Conservation (phyloP, 2,329 filamentous ascomycete genomes). For the Hymenoscyphus albidus region DNA sequence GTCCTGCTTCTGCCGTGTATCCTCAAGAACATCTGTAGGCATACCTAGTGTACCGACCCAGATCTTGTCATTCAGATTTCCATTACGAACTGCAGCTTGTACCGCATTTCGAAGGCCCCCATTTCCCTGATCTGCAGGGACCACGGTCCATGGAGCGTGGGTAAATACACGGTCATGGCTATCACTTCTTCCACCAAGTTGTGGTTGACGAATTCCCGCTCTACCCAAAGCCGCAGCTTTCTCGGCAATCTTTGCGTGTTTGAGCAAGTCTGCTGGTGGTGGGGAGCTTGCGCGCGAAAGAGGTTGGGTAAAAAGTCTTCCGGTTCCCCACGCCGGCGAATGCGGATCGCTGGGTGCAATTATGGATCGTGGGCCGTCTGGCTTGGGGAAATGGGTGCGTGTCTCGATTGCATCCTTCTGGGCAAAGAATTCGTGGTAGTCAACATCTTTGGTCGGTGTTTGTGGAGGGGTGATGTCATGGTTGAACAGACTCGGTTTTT, state of each 20-base stretch:
- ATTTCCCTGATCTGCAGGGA: conserved; percentile 85
- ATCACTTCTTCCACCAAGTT: conserved; percentile 50
- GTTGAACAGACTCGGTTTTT: conserved; percentile 40
- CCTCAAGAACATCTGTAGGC: conserved; percentile 80
- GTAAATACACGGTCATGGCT: conserved; percentile 69
- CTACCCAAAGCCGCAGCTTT: conserved; percentile 57
- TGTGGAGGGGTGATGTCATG: conserved; percentile 34
- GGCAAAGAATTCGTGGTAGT: conserved; percentile 46
- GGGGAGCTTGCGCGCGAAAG: conserved; percentile 69
- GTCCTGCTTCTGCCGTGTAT: conserved; percentile 70
- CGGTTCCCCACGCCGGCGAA: conserved; percentile 68
- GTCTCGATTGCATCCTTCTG: conserved; percentile 51
- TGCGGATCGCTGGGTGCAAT: conserved; percentile 68
- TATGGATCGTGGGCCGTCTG: conserved; percentile 47
- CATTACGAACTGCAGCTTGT: conserved; percentile 68
- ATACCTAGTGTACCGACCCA: conserved; percentile 93
- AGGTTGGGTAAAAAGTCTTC: conserved; percentile 54
- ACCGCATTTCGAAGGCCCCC: conserved; percentile 87
- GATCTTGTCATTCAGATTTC: conserved; percentile 68
- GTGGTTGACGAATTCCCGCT: conserved; percentile 55
- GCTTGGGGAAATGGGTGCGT: conserved; percentile 52
- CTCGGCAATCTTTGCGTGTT: conserved; percentile 55
- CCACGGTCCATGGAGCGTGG: conserved; percentile 76
- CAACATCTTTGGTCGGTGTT: conserved; percentile 37
- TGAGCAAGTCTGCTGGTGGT: conserved; percentile 71